A percentile compares a stretch with the other conserved stretches of the same genome.
Evolutionary conservation across 768 basidiomycete species (phyloP).

Genomic region (Glaciozyma martinii): DNA sequence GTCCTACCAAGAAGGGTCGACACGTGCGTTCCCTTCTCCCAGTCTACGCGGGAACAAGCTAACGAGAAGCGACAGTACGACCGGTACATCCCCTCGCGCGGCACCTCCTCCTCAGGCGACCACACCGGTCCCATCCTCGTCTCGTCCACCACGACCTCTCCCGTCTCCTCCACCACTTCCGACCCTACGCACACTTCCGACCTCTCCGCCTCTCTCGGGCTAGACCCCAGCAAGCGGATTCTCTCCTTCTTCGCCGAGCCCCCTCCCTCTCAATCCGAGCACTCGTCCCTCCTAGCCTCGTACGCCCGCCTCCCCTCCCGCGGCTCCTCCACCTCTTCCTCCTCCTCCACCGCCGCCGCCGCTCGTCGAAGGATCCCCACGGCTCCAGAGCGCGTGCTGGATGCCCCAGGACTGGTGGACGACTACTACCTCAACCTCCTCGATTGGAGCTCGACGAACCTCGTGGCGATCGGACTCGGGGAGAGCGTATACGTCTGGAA

Average conservation of each 20-base stretch:
- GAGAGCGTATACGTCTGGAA: conserved; percentile 87
- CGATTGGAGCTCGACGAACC: conserved; percentile 76
- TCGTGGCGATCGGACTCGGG: conserved; percentile 81
- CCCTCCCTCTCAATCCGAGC: conserved; percentile 68
- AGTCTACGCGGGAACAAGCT: not conserved
- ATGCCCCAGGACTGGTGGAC: conserved; percentile 73
- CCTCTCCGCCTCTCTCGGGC: conserved; percentile 34
- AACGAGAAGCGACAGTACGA: conserved; percentile 16
- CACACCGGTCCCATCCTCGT: conserved; percentile 31
- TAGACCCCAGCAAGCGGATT: conserved; percentile 49
- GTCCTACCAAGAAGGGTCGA: conserved; percentile 22
- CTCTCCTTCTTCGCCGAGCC: conserved; percentile 74
- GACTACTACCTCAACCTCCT: conserved; percentile 96
- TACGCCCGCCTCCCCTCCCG: conserved; percentile 50
- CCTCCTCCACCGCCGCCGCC: conserved; percentile 53
- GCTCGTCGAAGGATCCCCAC: conserved; percentile 77
- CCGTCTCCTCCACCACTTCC: conserved; percentile 5
- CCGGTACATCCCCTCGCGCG: conserved; percentile 30
- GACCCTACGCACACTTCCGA: conserved; percentile 30
- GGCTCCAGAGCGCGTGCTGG: conserved; percentile 83
- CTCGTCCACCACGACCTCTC: conserved; percentile 2
- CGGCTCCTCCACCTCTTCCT: conserved; percentile 48
- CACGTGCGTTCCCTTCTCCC: not conserved
- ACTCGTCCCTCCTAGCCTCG: conserved; percentile 69
- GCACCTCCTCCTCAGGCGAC: conserved; percentile 16